Evolutionary conservation across 1,284 basidiomycete genomes (phyloP), one percentile per base, ranked within the genome.

Genomic region (Golubevia pallescens): DNA sequence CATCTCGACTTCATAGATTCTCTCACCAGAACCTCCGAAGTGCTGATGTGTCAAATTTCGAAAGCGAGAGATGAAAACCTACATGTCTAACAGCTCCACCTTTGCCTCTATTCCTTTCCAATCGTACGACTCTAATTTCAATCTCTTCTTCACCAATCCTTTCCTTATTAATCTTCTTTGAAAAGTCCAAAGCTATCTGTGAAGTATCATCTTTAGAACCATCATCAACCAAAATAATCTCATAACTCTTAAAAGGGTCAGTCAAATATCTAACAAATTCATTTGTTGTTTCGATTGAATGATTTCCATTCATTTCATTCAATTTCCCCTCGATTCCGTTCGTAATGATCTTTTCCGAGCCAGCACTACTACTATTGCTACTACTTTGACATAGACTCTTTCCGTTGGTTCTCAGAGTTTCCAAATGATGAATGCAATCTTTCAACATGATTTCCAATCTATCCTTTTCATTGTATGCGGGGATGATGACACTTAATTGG

Each of bases 41-140:
- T n/a, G n/a, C n/a, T n/a, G n/a, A n/a, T n/a, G n/a, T n/a, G n/a
- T n/a, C n/a, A 16, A 19, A 53, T 53, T 16, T 53, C 51, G 51
- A 16, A 16, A 16, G 16, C 51, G 51, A 53, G 14, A 23, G 28
- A 58, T n/a, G n/a, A 58, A 19, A n/a, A 81, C 86, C 69, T 60
- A 86, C 94, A 86, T 96, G 94, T 53, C 92, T 88, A 20, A 97
- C 94, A 0, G 94, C 93, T 0, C 93, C 95, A 23, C 95, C 95
- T 82, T 97, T 97, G 0, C 95, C 95, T 10, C 92, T 87, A 80
- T 97, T 97, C 77, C 89, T 87, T 79, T 90, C 90, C 59, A 97
- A 87, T n/a, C 88, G 89, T 57, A 95, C 89, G 3, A 97, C 90
- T 58, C 92, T 90, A 61, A 96, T 90, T 10, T 67, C 19, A 28